A percentile compares a stretch with the other conserved stretches of the same genome.
phyloP scores from a whole-genome alignment of 371 early-diverging fungal genomes.

The Lichtheimia ornata region DNA sequence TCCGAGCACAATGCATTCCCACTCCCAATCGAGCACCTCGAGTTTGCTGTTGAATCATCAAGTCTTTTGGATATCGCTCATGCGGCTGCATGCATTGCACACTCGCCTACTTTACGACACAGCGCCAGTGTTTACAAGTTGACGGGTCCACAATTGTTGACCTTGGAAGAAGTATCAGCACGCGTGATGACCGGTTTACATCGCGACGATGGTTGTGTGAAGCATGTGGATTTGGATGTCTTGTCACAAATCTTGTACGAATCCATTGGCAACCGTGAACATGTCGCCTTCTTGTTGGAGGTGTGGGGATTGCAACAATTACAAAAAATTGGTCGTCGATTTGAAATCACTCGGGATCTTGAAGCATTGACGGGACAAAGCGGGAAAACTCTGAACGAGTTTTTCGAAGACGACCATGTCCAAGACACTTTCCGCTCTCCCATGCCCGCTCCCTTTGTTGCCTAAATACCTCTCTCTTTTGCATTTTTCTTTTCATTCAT shows the following conservation, averaged over 20 bases:
- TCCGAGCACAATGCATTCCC: conserved; percentile 50
- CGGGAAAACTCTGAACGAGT: conserved; percentile 52
- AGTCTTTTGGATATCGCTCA: conserved; percentile 49
- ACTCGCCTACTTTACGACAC: conserved; percentile 43
- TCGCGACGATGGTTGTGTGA: conserved; percentile 30
- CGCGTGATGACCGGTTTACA: conserved; percentile 39
- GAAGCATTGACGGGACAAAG: conserved; percentile 55
- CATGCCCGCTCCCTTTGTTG: conserved; percentile 22
- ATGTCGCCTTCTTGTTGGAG: conserved; percentile 46
- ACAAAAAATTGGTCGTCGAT: conserved; percentile 31
- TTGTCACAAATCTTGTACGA: conserved; percentile 38
- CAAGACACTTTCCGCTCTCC: conserved; percentile 38
- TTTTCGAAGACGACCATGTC: conserved; percentile 42
- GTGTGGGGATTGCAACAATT: conserved; percentile 53
- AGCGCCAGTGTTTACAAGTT: conserved; percentile 43
- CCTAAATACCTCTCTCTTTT: conserved; percentile 8
- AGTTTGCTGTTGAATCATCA: conserved; percentile 48
- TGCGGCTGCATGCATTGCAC: conserved; percentile 44
- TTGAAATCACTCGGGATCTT: conserved; percentile 52
- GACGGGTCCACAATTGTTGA: conserved; percentile 43
- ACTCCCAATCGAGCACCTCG: conserved; percentile 35
- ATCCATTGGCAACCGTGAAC: conserved; percentile 46
- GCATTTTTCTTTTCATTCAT: neutral
- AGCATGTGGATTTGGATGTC: conserved; percentile 31
- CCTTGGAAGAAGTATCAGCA: conserved; percentile 47